phyloP scores from a whole-genome alignment of 148 eudicot species.

The Rhododendron griersonianum region DNA sequence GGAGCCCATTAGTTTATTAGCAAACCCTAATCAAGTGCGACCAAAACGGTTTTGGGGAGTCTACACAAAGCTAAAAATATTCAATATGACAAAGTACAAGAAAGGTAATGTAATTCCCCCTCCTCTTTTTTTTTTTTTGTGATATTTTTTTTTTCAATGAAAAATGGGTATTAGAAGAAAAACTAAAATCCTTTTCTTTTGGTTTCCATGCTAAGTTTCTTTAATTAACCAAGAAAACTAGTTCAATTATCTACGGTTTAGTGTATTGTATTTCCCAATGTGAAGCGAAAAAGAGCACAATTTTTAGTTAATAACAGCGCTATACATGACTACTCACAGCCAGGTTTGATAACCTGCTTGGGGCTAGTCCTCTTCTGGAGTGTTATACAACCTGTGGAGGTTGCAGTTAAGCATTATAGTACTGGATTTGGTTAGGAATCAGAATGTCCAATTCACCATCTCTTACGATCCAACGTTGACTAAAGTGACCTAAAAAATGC shows the following conservation, averaged over 20 bases:
- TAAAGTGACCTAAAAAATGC: background rate
- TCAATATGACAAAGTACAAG: slow-evolving; percentile 81
- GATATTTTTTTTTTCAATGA: background rate
- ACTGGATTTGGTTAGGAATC: background rate
- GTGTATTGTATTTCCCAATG: background rate
- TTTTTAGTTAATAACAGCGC: background rate
- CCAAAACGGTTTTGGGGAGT: slow-evolving; percentile 98
- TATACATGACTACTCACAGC: background rate
- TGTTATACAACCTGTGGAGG: background rate
- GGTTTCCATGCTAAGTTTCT: too few relatives aligned
- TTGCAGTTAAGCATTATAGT: background rate
- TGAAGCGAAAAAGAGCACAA: background rate
- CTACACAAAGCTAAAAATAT: slow-evolving; percentile 92
- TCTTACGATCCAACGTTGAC: background rate
- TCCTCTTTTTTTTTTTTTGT: background rate
- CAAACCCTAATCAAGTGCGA: slow-evolving; percentile 87
- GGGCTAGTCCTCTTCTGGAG: background rate
- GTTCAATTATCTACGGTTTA: background rate
- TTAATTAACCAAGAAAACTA: background rate
- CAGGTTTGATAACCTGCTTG: background rate
- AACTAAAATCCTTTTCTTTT: background rate
- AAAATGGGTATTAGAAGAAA: background rate
- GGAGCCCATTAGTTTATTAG: slow-evolving; percentile 67
- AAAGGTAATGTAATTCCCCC: slow-evolving; percentile 49
- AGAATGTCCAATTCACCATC: background rate